phyloP scores from a whole-genome alignment of 1,139 yeast genomes.

The Suhomyces bolitotheri region DNA sequence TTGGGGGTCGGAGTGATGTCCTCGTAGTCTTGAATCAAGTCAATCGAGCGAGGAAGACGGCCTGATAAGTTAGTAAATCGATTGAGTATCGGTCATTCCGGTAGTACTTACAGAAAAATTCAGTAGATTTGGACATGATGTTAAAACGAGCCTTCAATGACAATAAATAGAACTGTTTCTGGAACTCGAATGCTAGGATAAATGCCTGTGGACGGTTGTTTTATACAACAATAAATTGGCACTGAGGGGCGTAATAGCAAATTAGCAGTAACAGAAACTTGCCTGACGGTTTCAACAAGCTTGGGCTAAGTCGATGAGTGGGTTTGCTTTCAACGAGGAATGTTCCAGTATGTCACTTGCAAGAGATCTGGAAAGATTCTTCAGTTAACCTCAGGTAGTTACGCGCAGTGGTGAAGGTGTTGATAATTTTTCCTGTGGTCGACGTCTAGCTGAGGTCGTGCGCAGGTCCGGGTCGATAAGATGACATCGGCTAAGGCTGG shows the following conservation, averaged over 20 bases:
- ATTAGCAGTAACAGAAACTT: no score
- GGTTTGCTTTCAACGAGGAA: no score
- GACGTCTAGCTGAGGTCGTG: constrained; percentile 10
- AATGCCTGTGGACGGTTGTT: no score
- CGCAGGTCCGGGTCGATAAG: no score
- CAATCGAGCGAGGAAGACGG: constrained; percentile 22
- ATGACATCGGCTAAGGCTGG: no score
- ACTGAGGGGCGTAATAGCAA: no score
- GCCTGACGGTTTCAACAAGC: no score
- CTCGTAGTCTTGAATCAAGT: constrained; percentile 19
- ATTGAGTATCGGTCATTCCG: not conserved
- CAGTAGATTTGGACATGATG: constrained; percentile 21
- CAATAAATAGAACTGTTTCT: not conserved
- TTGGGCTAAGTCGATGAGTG: not conserved
- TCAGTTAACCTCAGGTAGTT: constrained; percentile 1
- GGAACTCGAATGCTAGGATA: no score
- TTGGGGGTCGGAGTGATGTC: constrained; percentile 20
- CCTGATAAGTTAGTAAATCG: constrained; percentile 18
- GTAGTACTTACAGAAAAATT: constrained; percentile 20
- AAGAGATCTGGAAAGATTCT: no score
- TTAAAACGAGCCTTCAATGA: constrained; percentile 1
- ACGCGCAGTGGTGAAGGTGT: constrained; percentile 2
- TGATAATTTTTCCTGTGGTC: constrained; percentile 11
- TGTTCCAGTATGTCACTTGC: no score
- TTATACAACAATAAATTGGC: no score